phyloP scores from a whole-genome alignment of 495 filamentous ascomycete species.

The Talaromyces stipitatus region DNA sequence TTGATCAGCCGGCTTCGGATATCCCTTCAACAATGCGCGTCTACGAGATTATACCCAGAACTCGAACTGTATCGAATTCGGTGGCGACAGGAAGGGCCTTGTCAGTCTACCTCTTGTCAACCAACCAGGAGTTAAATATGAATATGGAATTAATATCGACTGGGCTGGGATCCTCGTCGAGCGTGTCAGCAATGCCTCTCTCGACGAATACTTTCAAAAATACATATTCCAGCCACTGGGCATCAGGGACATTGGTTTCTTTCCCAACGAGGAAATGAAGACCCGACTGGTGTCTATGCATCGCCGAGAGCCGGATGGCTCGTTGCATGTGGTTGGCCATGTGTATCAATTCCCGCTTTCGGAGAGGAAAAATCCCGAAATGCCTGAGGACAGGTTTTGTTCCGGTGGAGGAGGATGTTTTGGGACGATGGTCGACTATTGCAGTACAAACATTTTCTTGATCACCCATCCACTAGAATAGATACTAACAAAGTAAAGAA shows the following conservation, averaged over 20 bases:
- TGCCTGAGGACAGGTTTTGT: slow-evolving; percentile 26
- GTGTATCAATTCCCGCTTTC: slow-evolving; percentile 18
- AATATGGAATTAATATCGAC: slow-evolving; percentile 49
- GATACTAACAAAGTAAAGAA: slow-evolving; percentile 8
- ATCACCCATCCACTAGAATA: not conserved
- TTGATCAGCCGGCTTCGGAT: slow-evolving; percentile 32
- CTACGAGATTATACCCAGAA: slow-evolving; percentile 33
- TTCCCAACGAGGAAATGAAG: slow-evolving; percentile 42
- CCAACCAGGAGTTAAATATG: slow-evolving; percentile 45
- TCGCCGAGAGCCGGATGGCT: slow-evolving; percentile 21
- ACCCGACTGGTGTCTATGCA: slow-evolving; percentile 39
- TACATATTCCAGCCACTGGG: slow-evolving; percentile 49
- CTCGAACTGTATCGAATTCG: slow-evolving; percentile 43
- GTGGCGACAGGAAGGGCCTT: slow-evolving; percentile 24
- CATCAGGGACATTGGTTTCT: slow-evolving; percentile 40
- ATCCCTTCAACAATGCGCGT: slow-evolving; percentile 44
- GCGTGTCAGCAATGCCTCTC: slow-evolving; percentile 34
- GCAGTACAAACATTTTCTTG: slow-evolving; percentile 26
- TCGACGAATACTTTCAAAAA: slow-evolving; percentile 46
- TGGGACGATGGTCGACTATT: slow-evolving; percentile 39
- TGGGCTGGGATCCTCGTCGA: slow-evolving; percentile 50
- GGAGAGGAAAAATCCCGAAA: slow-evolving; percentile 11
- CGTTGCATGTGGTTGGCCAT: slow-evolving; percentile 27
- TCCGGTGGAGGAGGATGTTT: slow-evolving; percentile 44
- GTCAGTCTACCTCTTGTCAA: slow-evolving; percentile 39